These are phyloP conservation scores for Arxiozyma heterogenica DNA, from an alignment of 1,139 yeast genomes.

Conservation along the genomic window DNA sequence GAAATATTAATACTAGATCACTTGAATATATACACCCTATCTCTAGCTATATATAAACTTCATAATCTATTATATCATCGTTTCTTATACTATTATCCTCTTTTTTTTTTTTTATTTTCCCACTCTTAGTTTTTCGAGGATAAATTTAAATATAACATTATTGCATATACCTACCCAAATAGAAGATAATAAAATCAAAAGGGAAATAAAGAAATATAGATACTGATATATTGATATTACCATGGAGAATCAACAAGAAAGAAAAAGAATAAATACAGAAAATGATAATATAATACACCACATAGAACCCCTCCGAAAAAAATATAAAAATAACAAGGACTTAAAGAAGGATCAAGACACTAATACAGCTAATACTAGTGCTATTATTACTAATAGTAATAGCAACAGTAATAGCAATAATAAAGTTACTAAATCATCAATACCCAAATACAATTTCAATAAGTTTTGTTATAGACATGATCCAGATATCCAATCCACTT, in stretches of 20 bases:
- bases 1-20: neutral
- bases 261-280: neutral
- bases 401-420: conserved; percentile 49
- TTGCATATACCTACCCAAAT: neutral
- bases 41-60: no score
- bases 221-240: neutral
- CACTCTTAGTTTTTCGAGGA: no score
- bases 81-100: neutral
- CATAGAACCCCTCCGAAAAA: neutral
- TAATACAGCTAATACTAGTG: conserved; percentile 18
- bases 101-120: no score
- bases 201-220: no score
- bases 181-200: neutral
- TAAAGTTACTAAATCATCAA: neutral
- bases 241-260: neutral
- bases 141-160: no score
- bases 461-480: conserved; percentile 85
- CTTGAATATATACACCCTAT: neutral
- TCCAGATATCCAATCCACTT: conserved; percentile 49
- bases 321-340: neutral
- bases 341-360: conserved; percentile 13
- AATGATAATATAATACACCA: neutral
- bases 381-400: conserved; percentile 34
- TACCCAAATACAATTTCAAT: conserved; percentile 28
- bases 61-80: neutral